phyloP scores from a whole-genome alignment of 2,329 filamentous ascomycete species.

The Cytospora leucostoma region DNA sequence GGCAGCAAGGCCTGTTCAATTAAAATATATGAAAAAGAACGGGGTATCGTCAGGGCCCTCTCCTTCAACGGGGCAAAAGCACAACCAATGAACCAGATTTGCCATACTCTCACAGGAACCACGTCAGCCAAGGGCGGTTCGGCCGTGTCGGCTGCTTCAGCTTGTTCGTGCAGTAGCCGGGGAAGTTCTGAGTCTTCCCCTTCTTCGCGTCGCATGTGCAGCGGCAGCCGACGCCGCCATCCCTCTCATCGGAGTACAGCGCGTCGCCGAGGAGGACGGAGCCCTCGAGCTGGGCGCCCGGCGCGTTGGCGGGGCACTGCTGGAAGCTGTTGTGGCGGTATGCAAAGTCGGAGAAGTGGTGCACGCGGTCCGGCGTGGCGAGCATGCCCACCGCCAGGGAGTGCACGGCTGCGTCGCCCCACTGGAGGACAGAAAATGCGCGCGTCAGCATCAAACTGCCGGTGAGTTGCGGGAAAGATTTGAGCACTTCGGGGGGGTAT shows the following conservation, averaged over 20 bases:
- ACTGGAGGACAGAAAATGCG: slow-evolving; percentile 32
- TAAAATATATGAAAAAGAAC: neutral
- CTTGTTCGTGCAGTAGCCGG: slow-evolving; percentile 41
- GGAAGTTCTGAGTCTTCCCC: slow-evolving; percentile 37
- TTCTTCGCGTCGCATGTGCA: slow-evolving; percentile 43
- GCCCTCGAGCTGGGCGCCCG: slow-evolving; percentile 39
- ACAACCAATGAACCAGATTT: neutral
- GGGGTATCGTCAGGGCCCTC: slow-evolving; percentile 12
- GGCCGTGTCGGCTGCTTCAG: slow-evolving; percentile 40
- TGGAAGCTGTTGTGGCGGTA: slow-evolving; percentile 42
- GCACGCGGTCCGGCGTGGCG: slow-evolving; percentile 42
- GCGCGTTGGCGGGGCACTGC: slow-evolving; percentile 41
- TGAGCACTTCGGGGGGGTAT: neutral
- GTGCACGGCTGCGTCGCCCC: slow-evolving; percentile 49
- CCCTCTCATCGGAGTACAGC: slow-evolving; percentile 24
- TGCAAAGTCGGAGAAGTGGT: slow-evolving; percentile 48
- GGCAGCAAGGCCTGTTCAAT: neutral
- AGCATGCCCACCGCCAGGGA: slow-evolving; percentile 46
- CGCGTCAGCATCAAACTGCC: slow-evolving; percentile 6
- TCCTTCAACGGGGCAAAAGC: neutral
- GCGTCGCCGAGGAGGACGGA: slow-evolving; percentile 36
- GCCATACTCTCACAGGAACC: slow-evolving; percentile 33
- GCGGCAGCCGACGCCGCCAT: slow-evolving; percentile 44
- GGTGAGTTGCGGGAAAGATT: too few species aligned
- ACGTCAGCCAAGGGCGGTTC: slow-evolving; percentile 37